Conservation (phyloP, 306 rosid species). For the Luffa acutangula region DNA sequence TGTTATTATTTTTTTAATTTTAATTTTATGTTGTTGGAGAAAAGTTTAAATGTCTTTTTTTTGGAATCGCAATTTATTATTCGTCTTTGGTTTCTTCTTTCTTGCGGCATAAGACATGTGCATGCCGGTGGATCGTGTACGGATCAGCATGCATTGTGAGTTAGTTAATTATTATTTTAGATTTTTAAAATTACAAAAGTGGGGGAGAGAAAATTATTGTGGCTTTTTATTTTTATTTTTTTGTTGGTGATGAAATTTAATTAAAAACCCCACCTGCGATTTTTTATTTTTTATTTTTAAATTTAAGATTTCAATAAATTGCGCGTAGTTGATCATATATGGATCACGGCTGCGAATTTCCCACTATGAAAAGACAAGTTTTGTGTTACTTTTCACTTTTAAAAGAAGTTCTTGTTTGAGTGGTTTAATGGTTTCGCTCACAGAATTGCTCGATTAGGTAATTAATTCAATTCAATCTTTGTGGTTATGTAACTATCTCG, state of each 20-base stretch:
- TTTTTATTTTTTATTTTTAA: not conserved
- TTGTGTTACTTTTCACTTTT: too few relatives aligned
- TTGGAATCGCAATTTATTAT: not conserved
- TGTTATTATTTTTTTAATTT: too few relatives aligned
- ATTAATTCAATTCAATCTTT: too few relatives aligned
- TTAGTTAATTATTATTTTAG: not conserved
- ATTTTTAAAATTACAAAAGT: not conserved
- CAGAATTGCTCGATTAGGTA: too few relatives aligned
- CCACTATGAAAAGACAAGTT: too few relatives aligned
- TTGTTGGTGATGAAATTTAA: not conserved
- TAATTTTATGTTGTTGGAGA: not conserved
- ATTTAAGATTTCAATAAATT: not conserved
- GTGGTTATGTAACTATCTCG: too few relatives aligned
- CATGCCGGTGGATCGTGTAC: not conserved
- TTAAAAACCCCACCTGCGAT: not conserved
- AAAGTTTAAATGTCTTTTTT: not conserved
- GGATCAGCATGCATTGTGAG: not conserved
- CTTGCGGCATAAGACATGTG: not conserved
- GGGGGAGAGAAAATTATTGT: not conserved
- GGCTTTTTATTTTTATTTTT: not conserved
- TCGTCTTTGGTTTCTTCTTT: not conserved
- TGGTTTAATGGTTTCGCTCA: too few relatives aligned
- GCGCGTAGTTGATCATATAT: not conserved
- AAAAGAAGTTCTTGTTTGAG: too few relatives aligned
- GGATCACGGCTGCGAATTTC: too few relatives aligned